Evolutionary conservation across 305 asterid species (phyloP).

Genomic region (Solanum hybrid): DNA sequence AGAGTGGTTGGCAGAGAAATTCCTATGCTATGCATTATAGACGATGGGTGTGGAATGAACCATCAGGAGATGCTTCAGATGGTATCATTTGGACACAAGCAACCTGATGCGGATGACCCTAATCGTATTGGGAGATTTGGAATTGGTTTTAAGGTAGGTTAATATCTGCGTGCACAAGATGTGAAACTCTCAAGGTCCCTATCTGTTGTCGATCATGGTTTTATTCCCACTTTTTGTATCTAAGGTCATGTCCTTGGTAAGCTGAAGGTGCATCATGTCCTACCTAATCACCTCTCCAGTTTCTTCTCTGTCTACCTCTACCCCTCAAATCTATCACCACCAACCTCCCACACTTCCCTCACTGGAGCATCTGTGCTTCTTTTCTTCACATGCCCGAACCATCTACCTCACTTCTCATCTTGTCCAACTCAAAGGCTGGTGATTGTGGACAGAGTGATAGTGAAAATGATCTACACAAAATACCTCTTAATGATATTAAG

Average conservation of each 20-base stretch:
- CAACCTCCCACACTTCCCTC: background rate
- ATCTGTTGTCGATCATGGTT: background rate
- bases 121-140: slow-evolving; percentile 62
- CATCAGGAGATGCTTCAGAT: slow-evolving; percentile 48
- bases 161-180: background rate
- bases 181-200: background rate
- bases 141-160: slow-evolving; percentile 65
- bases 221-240: background rate
- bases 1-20: slow-evolving; percentile 36
- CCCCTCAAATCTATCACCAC: background rate
- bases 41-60: slow-evolving; percentile 68
- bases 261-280: background rate
- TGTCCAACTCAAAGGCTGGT: background rate
- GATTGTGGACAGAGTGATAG: background rate
- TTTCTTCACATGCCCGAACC: background rate
- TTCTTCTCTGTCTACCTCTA: background rate
- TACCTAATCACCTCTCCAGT: background rate
- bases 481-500: background rate
- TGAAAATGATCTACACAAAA: background rate
- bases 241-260: background rate
- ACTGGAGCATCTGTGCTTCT: background rate
- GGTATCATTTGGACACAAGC: slow-evolving; percentile 62
- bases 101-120: slow-evolving; percentile 38
- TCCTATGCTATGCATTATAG: slow-evolving; percentile 59
- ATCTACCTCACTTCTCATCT: background rate